Evolutionary conservation across 495 filamentous ascomycete genomes (phyloP).

Genomic region (Neurospora sp.): DNA sequence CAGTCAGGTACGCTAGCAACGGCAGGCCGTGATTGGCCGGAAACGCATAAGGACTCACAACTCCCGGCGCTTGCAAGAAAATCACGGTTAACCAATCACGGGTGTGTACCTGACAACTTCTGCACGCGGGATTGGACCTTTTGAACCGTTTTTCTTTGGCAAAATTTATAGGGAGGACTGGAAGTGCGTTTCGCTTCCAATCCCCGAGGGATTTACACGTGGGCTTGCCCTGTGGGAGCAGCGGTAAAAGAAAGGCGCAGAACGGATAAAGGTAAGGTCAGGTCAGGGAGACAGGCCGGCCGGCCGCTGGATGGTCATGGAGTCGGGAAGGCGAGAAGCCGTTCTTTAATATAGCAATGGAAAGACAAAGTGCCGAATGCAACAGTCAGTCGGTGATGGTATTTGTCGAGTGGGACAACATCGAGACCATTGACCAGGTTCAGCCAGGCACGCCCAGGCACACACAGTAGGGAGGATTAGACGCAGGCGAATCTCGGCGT

Average conservation of each 20-base stretch:
- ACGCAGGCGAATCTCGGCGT: not conserved
- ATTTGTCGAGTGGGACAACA: not conserved
- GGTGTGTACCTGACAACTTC: too few species aligned
- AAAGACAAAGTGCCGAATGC: not conserved
- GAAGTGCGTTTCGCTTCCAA: not conserved
- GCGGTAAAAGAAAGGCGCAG: not conserved
- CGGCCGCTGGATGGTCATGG: not conserved
- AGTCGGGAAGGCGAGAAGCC: not conserved
- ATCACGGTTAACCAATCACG: not conserved
- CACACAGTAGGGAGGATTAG: not conserved
- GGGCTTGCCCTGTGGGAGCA: not conserved
- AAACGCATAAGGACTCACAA: not conserved
- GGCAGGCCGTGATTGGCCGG: not conserved
- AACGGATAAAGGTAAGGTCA: not conserved
- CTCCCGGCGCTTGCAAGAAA: not conserved
- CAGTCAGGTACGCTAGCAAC: not conserved
- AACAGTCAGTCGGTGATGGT: not conserved
- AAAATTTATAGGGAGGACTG: too few species aligned
- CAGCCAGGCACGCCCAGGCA: not conserved
- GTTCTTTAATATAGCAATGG: not conserved
- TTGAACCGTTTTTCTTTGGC: too few species aligned
- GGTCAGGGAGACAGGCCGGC: not conserved
- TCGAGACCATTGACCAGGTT: not conserved
- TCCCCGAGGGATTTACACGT: not conserved
- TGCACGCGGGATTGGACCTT: too few species aligned